Percentiles rank a stretch among this genome's conserved stretches.
phyloP scores from a whole-genome alignment of 2,329 filamentous ascomycete species.

The Arachnopeziza araneosa region DNA sequence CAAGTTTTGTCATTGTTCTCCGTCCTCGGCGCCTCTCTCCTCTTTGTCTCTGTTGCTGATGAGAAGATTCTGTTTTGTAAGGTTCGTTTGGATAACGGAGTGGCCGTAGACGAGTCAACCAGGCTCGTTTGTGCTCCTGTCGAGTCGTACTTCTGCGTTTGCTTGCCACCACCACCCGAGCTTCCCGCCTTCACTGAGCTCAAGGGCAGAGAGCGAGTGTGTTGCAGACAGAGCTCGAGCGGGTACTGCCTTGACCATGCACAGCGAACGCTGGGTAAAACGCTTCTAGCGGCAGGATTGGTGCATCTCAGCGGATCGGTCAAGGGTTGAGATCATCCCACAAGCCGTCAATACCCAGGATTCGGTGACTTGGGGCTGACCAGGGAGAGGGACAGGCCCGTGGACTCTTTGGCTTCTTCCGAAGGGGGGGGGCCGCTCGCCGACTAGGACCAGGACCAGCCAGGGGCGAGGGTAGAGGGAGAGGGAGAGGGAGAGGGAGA shows the following conservation, averaged over 20 bases:
- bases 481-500: too few species aligned
- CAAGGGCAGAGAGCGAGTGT: constrained; percentile 12
- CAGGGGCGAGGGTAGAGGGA: too few species aligned
- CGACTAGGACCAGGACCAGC: too few species aligned
- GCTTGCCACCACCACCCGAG: constrained; percentile 20
- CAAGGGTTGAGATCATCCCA: constrained; percentile 1
- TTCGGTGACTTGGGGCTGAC: background rate
- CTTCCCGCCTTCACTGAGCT: background rate
- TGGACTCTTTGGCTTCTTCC: too few species aligned
- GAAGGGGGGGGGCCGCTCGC: too few species aligned
- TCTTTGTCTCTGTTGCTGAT: background rate
- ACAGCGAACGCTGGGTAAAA: background rate
- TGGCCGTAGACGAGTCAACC: background rate
- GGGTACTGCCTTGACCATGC: constrained; percentile 7
- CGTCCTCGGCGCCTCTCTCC: background rate
- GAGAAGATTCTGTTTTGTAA: background rate
- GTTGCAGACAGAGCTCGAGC: constrained; percentile 14
- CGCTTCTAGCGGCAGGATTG: background rate
- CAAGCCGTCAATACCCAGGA: constrained; percentile 10
- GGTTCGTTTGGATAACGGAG: constrained; percentile 1
- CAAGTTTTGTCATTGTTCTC: background rate
- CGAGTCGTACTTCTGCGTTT: constrained; percentile 20
- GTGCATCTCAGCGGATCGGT: background rate
- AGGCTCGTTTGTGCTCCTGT: constrained; percentile 4
- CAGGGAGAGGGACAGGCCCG: background rate